Base-by-base conservation (phyloP, 176 grass and related monocot species). In the Aegilops umbellulata region DNA sequence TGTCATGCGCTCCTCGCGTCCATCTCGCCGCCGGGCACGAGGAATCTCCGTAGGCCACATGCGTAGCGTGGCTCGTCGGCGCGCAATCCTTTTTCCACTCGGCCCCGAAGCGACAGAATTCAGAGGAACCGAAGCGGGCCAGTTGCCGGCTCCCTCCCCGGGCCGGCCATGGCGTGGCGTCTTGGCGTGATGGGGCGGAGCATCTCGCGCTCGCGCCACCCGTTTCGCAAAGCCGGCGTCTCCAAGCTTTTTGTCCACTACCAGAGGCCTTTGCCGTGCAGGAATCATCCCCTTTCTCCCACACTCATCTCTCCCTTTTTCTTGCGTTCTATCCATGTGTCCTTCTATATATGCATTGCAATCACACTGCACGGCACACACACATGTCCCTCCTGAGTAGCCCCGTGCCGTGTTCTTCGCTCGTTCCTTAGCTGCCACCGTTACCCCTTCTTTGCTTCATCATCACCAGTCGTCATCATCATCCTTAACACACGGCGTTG, bases 231-330 rank as follows among this genome's bases (percentile, higher is more conserved):
- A 68, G 35, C 23, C 0, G 10, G 17, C 26, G 11, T 16, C 26
- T 29, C 51, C 4, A 10, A 19, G 29, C 61, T 38, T 69, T 67
- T 76, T 87, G 79, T 82, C 71, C 60, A 30, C 69, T 66, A 53
- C 27, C 44, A 3, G 1, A 10, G 2, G 2, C 60, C 4, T 71
- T 35, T 24, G 31, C 39, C 42, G 6, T 12, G 8, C 41, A 10
- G 29, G 47, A 82, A 87, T 87, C 71, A 82, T 77, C 69, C 86
- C 19, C 57, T 17, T 42, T 42, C 9, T 42, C 41, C 41, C 41
- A 42, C 41, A 13, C 41, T 4, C 41, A 3, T 61, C 78, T 27
- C 15, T 25, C 7, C 20, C 17, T 17, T 34, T 22, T 17, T 0
- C 5, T 51, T 24, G 3, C 19, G 49, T 23, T 46, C 38, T 19